Percentiles rank a stretch among this genome's conserved stretches.
phyloP scores from a whole-genome alignment of 306 rosid species.

The Prunus armeniaca region DNA sequence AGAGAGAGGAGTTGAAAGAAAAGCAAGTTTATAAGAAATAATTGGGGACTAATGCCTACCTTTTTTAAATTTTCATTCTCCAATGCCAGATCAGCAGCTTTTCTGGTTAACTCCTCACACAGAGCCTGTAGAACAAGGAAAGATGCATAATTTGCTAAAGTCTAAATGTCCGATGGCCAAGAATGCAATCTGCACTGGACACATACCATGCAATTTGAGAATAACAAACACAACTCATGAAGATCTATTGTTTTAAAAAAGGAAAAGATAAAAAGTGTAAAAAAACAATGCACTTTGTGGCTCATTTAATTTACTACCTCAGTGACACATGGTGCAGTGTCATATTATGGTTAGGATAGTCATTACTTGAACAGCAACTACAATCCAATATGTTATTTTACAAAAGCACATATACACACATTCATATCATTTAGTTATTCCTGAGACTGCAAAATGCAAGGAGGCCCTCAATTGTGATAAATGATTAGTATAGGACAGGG shows the following conservation, averaged over 20 bases:
- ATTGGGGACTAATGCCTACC: conserved; percentile 43
- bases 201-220: conserved; percentile 9
- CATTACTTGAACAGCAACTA: neutral
- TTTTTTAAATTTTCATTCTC: conserved; percentile 76
- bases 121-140: conserved; percentile 61
- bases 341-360: neutral
- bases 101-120: conserved; percentile 72
- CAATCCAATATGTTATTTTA: neutral
- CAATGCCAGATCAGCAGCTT: conserved; percentile 66
- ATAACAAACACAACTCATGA: neutral
- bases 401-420: neutral
- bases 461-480: neutral
- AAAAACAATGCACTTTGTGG: neutral
- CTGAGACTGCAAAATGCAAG: neutral
- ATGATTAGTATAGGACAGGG: neutral
- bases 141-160: conserved; percentile 6
- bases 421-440: neutral
- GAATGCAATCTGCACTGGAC: conserved; percentile 22
- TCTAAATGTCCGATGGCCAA: neutral
- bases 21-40: conserved; percentile 16
- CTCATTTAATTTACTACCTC: neutral
- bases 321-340: neutral
- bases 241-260: neutral
- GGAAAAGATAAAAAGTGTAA: neutral
- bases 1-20: neutral